Percentiles rank a stretch among this genome's conserved stretches.
These are phyloP conservation scores for Thermothelomyces thermophilus DNA, from an alignment of 2,329 filamentous ascomycete species.

Conservation along the genomic window DNA sequence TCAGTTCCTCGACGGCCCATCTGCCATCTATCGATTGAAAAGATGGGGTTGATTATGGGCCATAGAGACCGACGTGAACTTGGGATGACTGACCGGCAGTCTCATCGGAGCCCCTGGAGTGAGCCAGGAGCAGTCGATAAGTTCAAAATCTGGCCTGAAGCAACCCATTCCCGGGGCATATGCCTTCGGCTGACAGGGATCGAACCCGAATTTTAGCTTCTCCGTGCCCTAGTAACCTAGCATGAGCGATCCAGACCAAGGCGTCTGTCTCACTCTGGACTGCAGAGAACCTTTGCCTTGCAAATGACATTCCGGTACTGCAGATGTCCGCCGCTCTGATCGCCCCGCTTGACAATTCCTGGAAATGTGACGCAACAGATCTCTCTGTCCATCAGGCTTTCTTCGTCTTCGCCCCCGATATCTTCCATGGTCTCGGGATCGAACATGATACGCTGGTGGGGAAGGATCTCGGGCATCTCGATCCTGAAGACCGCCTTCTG, in stretches of 20 bases:
- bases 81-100: no score
- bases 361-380: constrained; percentile 60
- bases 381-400: constrained; percentile 44
- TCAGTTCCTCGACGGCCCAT: no score
- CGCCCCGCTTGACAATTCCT: constrained; percentile 56
- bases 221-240: background rate
- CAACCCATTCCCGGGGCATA: background rate
- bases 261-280: constrained; percentile 37
- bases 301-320: constrained; percentile 58
- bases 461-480: constrained; percentile 47
- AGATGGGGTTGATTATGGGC: no score
- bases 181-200: background rate
- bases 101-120: no score
- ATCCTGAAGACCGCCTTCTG: constrained; percentile 54
- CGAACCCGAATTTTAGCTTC: background rate
- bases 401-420: constrained; percentile 56
- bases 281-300: constrained; percentile 60
- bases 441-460: constrained; percentile 50
- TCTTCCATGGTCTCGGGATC: constrained; percentile 59
- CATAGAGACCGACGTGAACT: no score
- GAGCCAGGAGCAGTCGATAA: background rate
- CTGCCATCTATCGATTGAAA: no score
- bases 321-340: constrained; percentile 56
- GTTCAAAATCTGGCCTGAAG: background rate
- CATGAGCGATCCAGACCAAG: background rate